Evolutionary conservation across 2,329 filamentous ascomycete genomes (phyloP), one percentile per base, ranked within the genome.

Genomic region (Fusarium secorum): DNA sequence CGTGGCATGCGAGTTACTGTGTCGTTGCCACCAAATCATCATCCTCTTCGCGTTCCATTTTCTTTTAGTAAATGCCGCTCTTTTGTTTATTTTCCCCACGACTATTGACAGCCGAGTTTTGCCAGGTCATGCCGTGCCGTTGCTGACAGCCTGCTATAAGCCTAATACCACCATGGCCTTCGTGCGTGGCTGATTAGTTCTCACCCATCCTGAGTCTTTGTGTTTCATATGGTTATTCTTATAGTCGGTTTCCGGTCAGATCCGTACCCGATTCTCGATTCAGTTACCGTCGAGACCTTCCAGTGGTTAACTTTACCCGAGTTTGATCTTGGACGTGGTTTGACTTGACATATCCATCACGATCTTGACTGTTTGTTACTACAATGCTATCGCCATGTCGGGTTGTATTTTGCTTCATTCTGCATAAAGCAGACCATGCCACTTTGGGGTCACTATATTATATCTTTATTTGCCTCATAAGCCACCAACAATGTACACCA

Each of bases 211-310:
- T 60, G n/a, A 55, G 35, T 44, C 54, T 64, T 64, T 64, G 58
- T 62, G 73, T 74, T 75, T 72, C 71, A 71, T 45, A 38, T 61
- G 51, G 49, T 54, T 64, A 57, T 33, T 52, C 24, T 44, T 61
- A 30, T 66, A 33, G 22, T 26, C 63, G 18, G 39, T 63, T 74
- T 41, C 58, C 28, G 32, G 53, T 48, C 36, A 70, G 52, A 63
- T 65, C 66, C 52, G 58, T 56, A 11, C 38, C 22, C 33, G 28
- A 26, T 32, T 52, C 24, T 45, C 36, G 28, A 35, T 38, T n/a
- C 28, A 32, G 8, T 39, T 32, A n/a, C 11, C 32, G 17, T 14
- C 41, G 7, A 39, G 22, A 20, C 20, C 18, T 38, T 55, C 18
- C 26, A 28, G 14, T 56, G 49, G 44, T 17, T 45, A 55, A 30